phyloP scores from a whole-genome alignment of 176 grass and related monocot genomes.

The Oryza nivara region DNA sequence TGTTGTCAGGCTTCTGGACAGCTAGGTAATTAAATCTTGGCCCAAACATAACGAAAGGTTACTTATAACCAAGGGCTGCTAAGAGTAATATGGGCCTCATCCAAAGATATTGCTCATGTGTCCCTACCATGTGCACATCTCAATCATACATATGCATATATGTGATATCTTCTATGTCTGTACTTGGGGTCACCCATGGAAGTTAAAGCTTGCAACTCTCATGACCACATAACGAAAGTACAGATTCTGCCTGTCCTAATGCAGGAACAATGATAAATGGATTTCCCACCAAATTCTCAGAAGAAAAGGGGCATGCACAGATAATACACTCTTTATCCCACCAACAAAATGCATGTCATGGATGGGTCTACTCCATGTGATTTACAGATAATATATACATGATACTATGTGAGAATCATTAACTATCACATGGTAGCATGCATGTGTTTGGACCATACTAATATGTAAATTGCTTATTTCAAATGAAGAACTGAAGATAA shows the following conservation, averaged over 20 bases:
- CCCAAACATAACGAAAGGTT: not conserved
- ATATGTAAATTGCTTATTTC: not conserved
- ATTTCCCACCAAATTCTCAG: not conserved
- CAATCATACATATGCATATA: constrained; percentile 22
- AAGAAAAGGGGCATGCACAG: not conserved
- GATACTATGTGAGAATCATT: constrained; percentile 25
- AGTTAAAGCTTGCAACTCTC: constrained; percentile 19
- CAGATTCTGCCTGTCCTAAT: constrained; percentile 23
- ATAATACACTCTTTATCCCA: not conserved
- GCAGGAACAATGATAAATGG: not conserved
- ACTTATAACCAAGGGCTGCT: not conserved
- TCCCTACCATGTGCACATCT: constrained; percentile 45
- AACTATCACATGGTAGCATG: constrained; percentile 37
- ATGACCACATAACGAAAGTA: constrained; percentile 28
- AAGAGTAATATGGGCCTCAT: not conserved
- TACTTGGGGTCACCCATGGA: constrained; percentile 16
- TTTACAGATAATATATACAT: constrained; percentile 24
- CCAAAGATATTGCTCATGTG: constrained; percentile 13
- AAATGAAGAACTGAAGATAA: not conserved
- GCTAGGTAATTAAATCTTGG: constrained; percentile 5
- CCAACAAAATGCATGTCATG: not conserved
- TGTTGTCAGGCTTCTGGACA: not conserved
- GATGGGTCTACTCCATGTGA: constrained; percentile 4
- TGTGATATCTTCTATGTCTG: not conserved
- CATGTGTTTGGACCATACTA: not conserved